Evolutionary conservation across 192 early-diverging fungal genomes (phyloP).

Genomic region (Neocallimastix lanati): DNA sequence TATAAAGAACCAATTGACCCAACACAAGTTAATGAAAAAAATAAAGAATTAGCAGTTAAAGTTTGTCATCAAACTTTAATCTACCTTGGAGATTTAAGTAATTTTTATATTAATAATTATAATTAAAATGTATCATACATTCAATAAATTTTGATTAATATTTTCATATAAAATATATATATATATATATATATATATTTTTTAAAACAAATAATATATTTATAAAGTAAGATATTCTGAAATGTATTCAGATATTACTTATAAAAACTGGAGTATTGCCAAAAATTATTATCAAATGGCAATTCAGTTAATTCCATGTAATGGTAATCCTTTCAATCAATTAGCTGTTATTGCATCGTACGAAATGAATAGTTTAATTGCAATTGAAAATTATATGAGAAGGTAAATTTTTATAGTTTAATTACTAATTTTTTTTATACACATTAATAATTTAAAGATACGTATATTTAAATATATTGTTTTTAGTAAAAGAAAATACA

Average conservation of each 20-base stretch:
- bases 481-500: too few relatives aligned
- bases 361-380: conserved; percentile 19
- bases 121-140: neutral
- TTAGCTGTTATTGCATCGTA: conserved; percentile 51
- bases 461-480: too few relatives aligned
- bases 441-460: too few relatives aligned
- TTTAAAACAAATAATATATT: too few relatives aligned
- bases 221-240: conserved; percentile 39
- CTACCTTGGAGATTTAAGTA: neutral
- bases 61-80: neutral
- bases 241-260: conserved; percentile 23
- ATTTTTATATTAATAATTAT: neutral
- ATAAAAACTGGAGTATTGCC: conserved; percentile 35
- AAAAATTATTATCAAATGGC: conserved; percentile 46
- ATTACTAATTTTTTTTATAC: too few relatives aligned
- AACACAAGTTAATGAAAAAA: neutral
- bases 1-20: neutral
- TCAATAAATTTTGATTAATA: too few relatives aligned
- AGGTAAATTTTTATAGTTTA: neutral
- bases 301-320: conserved; percentile 31
- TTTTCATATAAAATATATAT: too few relatives aligned
- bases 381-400: conserved; percentile 18
- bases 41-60: neutral
- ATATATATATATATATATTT: too few relatives aligned
- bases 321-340: conserved; percentile 57